Base-by-base conservation (phyloP, 306 rosid genomes). In the Luffa acutangula region DNA sequence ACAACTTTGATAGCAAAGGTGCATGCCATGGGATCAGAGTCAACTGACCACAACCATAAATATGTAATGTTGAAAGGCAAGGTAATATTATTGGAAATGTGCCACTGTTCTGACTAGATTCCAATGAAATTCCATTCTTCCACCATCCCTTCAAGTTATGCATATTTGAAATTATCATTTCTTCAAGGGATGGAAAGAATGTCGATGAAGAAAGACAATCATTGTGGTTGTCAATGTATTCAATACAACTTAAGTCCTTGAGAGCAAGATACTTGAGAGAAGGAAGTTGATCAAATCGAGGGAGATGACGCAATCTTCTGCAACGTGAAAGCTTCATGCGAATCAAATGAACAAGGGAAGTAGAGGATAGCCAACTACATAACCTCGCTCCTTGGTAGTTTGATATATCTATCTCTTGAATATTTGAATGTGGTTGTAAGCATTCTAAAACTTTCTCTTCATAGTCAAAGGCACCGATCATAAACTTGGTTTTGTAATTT, bases 21-120 rank as follows among this genome's bases (percentile, higher is more conserved):
- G 82, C 49, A 20, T 53, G 60, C 17, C 42, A 76, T 15, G 82
- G 78, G 10, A 80, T 56, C 31, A 65, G 59, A 78, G 64, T 36
- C 39, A 36, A 25, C 9, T 56, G 20, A 57, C 69, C 37, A 39
- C 78, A 80, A 42, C 43, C 14, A 11, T 21, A 12, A 18, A 80
- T 56, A 5, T 9, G 31, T 45, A 71, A 45, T 9, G 15, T 13
- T 15, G 58, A 80, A 41, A 80, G 72, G 37, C 82, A 31, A 43
- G 48, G 78, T 42, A 71, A 71, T 56, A 46, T 46, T 46, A 37
- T 69, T 25, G 60, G 39, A 63, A 25, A 7, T 25, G 12, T 33
- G 3, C 39, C 3, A 36, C 39, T 36, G 2, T 36, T 36, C 13
- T 48, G 37, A 6, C 9, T 39, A 17, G 56, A 65, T n/a, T 18